phyloP scores from a whole-genome alignment of 306 rosid species.

The Alnus rubra region DNA sequence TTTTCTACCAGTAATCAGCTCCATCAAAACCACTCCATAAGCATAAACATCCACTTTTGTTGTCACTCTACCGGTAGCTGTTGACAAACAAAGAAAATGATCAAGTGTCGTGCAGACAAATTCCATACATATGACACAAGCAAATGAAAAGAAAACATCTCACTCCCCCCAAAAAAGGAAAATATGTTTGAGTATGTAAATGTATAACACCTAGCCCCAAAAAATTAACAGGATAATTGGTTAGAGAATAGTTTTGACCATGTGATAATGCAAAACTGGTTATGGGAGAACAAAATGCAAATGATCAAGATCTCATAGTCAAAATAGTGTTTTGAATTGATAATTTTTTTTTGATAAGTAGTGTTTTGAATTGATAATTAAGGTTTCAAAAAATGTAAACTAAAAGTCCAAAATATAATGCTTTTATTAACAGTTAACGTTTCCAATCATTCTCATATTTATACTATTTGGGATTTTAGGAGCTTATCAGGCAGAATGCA shows the following conservation, averaged over 20 bases:
- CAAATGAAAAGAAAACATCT: not conserved
- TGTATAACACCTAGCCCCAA: not conserved
- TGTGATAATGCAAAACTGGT: not conserved
- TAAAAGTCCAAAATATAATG: not conserved
- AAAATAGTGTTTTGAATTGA: not conserved
- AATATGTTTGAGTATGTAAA: not conserved
- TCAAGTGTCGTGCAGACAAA: not conserved
- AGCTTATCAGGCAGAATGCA: not conserved
- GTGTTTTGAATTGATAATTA: not conserved
- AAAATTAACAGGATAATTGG: not conserved
- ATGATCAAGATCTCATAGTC: not conserved
- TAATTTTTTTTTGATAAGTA: too few relatives aligned
- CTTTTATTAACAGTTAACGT: not conserved
- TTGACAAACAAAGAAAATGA: conserved; percentile 19
- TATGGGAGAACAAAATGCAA: not conserved
- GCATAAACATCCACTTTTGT: conserved; percentile 94
- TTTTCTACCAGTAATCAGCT: conserved; percentile 73
- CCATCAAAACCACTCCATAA: conserved; percentile 90
- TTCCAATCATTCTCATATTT: not conserved
- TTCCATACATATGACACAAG: not conserved
- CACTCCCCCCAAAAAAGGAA: not conserved
- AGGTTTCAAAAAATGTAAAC: not conserved
- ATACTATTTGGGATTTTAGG: not conserved
- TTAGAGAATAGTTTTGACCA: not conserved
- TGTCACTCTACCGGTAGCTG: conserved; percentile 94